Conservation (phyloP, 192 early-diverging fungal species). For the Coemansia sp. region DNA sequence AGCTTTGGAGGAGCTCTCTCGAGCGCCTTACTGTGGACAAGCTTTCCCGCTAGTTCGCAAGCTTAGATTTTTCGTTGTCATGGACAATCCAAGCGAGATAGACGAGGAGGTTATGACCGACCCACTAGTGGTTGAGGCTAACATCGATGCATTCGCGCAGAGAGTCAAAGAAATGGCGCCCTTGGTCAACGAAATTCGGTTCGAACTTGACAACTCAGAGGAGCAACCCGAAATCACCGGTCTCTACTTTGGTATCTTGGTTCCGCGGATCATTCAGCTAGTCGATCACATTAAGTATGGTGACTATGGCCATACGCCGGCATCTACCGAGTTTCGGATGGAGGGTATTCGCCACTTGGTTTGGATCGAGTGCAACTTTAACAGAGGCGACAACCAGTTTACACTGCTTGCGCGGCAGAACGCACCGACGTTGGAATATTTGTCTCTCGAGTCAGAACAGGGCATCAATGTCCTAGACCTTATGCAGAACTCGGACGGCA, state of each 20-base stretch:
- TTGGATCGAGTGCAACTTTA: not conserved
- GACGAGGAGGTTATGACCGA: not conserved
- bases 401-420: not conserved
- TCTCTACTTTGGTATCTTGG: not conserved
- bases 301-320: not conserved
- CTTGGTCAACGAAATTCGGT: not conserved
- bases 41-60: not conserved
- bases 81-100: not conserved
- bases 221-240: not conserved
- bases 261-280: not conserved
- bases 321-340: not conserved
- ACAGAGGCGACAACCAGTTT: not conserved
- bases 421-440: not conserved
- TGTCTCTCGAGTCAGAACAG: not conserved
- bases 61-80: not conserved
- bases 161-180: not conserved
- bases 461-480: not conserved
- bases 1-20: not conserved
- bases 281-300: not conserved
- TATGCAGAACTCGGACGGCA: constrained; percentile 5
- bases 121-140: not conserved
- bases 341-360: not conserved
- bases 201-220: not conserved
- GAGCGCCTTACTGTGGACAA: not conserved
- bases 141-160: not conserved